Base-by-base conservation (phyloP, 306 rosid genomes). In the Comarum palustre region DNA sequence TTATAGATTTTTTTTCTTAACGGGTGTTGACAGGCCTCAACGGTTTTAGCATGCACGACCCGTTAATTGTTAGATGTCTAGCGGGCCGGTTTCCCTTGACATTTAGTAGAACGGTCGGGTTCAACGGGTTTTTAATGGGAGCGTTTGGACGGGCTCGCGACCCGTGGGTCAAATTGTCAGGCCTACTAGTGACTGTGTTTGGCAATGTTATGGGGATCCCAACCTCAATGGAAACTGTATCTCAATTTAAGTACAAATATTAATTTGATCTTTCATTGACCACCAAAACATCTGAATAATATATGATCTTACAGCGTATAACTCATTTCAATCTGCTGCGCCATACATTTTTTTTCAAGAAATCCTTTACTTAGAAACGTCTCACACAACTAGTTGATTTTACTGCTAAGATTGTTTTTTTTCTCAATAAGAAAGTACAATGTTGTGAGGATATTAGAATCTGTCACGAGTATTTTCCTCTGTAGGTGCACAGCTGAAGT, bases 401-500 rank as follows among this genome's bases (percentile, higher is more conserved):
- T 22, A 22, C 51, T 36, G 17, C 19, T 13, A 4, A 67, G 19
- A 66, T 22, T 66, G 8, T 57, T 57, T 32, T 19, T n/a, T n/a
- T n/a, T 2, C 61, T 32, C 14, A 0, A 25, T 16, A 22, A 27
- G 2, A 8, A 52, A 41, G n/a, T 22, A 14, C 60, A 68, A 16
- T 1, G 31, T 39, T 27, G 43, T 27, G 45, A 13, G 29, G 55
- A 55, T 25, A 15, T n/a, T 72, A 5, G 64, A 24, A 59, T 71
- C 11, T 75, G 32, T 84, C 75, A 82, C 38, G 31, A 55, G 39
- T 76, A 58, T 73, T 73, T 80, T 29, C 87, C 77, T 65, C 68
- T 70, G 76, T 76, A 86, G 76, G 80, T 54, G 78, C 93, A 88
- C 22, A 78, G 68, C 78, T 80, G 91, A 64, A 84, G 68, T 78